These are phyloP conservation scores for Apophysomyces elegans DNA, from an alignment of 371 early-diverging fungal genomes.

Conservation along the genomic window DNA sequence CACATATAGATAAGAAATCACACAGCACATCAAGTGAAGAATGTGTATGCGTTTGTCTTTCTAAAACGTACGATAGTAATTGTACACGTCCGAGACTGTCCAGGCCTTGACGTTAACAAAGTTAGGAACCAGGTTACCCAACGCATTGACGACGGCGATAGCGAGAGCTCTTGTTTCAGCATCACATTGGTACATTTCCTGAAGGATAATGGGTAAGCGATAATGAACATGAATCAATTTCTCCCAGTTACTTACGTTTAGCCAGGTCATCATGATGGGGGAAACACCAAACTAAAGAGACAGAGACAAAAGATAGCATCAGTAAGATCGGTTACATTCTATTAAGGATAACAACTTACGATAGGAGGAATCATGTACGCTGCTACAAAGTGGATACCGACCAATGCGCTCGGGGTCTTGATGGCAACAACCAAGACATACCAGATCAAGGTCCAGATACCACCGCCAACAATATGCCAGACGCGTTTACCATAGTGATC, in stretches of 20 bases:
- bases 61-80: neutral
- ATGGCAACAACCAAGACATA: conserved; percentile 64
- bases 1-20: neutral
- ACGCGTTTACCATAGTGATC: conserved; percentile 40
- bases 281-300: conserved; percentile 27
- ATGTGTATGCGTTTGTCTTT: neutral
- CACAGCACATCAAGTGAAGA: too few relatives aligned
- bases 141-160: conserved; percentile 42
- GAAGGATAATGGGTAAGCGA: neutral
- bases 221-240: neutral
- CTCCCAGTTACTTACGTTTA: conserved; percentile 25
- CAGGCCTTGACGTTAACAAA: conserved; percentile 42
- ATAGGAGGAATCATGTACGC: conserved; percentile 41
- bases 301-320: neutral
- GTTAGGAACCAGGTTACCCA: conserved; percentile 45
- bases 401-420: conserved; percentile 38
- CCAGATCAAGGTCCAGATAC: conserved; percentile 38
- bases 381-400: conserved; percentile 34
- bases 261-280: conserved; percentile 49
- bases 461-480: conserved; percentile 45
- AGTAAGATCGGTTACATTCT: neutral
- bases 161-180: conserved; percentile 39
- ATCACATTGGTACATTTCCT: conserved; percentile 36
- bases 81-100: conserved; percentile 20
- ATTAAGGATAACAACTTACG: neutral